A percentile compares a stretch with the other conserved stretches of the same genome.
Evolutionary conservation across 352 stramenopile species (phyloP).

Genomic region (Pythium sp.): DNA sequence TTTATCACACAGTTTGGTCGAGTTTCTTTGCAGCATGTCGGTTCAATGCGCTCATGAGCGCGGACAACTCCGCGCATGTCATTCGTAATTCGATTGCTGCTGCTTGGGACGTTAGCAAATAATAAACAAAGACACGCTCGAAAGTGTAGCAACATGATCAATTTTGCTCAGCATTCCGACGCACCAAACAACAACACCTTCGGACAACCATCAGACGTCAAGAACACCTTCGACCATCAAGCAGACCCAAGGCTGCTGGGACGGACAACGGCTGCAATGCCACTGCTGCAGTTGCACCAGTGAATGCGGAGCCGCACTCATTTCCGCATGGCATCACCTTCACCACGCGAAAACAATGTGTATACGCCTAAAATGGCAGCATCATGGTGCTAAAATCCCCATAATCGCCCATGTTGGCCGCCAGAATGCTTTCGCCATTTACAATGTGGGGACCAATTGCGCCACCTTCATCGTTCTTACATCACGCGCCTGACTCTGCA

Average conservation of each 20-base stretch:
- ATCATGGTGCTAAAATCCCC: background rate
- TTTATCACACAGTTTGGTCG: background rate
- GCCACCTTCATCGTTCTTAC: too few species aligned
- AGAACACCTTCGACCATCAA: background rate
- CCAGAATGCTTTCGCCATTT: background rate
- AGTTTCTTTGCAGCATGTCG: slow-evolving; percentile 4
- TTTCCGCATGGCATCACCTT: background rate
- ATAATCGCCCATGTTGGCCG: background rate
- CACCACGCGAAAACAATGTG: background rate
- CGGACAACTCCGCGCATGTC: background rate
- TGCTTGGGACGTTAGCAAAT: background rate
- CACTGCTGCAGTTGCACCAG: background rate
- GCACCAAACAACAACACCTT: background rate
- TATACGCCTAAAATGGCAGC: background rate
- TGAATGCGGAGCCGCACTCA: background rate
- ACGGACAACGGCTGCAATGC: background rate
- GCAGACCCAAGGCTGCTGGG: background rate
- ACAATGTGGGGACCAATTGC: too few species aligned
- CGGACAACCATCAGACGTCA: background rate
- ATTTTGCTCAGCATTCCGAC: background rate
- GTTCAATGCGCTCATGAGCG: background rate
- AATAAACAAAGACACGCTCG: background rate
- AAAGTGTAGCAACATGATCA: background rate
- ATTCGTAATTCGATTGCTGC: background rate
- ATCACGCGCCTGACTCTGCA: background rate